Conservation (phyloP, 768 basidiomycete genomes). For the Sistotremastrum niveocremeum region DNA sequence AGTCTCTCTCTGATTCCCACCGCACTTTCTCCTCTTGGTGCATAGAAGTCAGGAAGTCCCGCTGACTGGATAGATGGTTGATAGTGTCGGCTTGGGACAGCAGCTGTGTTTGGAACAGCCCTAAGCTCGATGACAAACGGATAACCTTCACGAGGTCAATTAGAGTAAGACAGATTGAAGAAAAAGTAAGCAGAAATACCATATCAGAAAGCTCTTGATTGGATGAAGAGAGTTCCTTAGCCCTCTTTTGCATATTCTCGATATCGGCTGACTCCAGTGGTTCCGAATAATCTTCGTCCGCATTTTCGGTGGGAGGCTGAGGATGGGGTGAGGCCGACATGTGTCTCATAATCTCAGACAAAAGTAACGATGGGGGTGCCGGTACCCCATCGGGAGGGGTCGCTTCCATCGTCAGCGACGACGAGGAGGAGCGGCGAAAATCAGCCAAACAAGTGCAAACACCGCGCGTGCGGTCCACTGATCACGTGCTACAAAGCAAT, state of each 20-base stretch:
- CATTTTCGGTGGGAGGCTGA: conserved; percentile 1
- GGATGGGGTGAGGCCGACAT: conserved; percentile 38
- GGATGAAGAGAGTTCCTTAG: conserved; percentile 25
- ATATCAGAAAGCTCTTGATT: conserved; percentile 4
- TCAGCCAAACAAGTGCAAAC: no score
- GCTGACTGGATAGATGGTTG: conserved; percentile 37
- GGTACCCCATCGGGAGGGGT: conserved; percentile 15
- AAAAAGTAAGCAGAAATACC: conserved; percentile 26
- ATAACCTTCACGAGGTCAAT: not conserved
- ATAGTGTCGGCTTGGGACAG: conserved; percentile 51
- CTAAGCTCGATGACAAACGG: conserved; percentile 2
- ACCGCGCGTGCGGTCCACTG: no score
- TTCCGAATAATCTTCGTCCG: conserved; percentile 21
- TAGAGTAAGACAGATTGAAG: conserved; percentile 6
- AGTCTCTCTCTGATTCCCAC: conserved; percentile 49
- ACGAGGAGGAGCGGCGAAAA: no score
- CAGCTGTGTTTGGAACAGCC: conserved; percentile 32
- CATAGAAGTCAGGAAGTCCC: conserved; percentile 40
- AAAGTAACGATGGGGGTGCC: conserved; percentile 28
- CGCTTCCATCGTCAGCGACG: no score
- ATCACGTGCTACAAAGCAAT: no score
- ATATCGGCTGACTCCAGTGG: conserved; percentile 35
- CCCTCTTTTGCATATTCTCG: conserved; percentile 31
- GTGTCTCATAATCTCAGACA: conserved; percentile 43
- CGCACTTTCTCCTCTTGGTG: conserved; percentile 43